A percentile compares a stretch with the other conserved stretches of the same genome.
These are phyloP conservation scores for Hypsizygus marmoreus DNA, from an alignment of 768 basidiomycete species.

Conservation along the genomic window DNA sequence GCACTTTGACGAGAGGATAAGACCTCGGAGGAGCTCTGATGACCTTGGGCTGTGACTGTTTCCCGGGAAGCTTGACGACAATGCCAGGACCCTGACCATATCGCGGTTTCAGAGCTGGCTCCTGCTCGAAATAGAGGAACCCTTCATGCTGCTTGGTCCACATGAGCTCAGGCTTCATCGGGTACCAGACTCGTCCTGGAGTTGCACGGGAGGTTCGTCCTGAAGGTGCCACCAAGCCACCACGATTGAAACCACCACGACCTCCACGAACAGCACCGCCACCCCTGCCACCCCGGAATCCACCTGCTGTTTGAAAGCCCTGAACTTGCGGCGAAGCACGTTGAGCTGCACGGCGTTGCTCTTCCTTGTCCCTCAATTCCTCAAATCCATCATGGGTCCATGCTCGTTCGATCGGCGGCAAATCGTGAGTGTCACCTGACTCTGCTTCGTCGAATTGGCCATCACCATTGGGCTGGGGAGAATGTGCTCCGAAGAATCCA, in stretches of 20 bases:
- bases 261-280: constrained; percentile 50
- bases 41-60: constrained; percentile 37
- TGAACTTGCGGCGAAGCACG: constrained; percentile 30
- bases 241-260: constrained; percentile 44
- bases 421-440: constrained; percentile 25
- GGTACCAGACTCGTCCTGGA: constrained; percentile 62
- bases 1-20: constrained; percentile 19
- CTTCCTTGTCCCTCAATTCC: constrained; percentile 80
- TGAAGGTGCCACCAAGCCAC: constrained; percentile 37
- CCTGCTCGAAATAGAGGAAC: constrained; percentile 60
- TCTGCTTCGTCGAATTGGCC: constrained; percentile 12
- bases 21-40: constrained; percentile 37
- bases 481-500: constrained; percentile 30
- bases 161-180: constrained; percentile 74
- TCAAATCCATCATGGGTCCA: constrained; percentile 92
- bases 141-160: constrained; percentile 86
- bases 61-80: constrained; percentile 66
- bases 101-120: constrained; percentile 59
- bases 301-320: constrained; percentile 34
- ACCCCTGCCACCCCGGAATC: constrained; percentile 47
- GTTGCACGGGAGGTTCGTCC: constrained; percentile 31
- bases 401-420: constrained; percentile 64
- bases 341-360: constrained; percentile 44
- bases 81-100: constrained; percentile 53
- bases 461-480: constrained; percentile 7